Conservation (phyloP, 2,329 filamentous ascomycete species). For the Nectriaceae sp. region DNA sequence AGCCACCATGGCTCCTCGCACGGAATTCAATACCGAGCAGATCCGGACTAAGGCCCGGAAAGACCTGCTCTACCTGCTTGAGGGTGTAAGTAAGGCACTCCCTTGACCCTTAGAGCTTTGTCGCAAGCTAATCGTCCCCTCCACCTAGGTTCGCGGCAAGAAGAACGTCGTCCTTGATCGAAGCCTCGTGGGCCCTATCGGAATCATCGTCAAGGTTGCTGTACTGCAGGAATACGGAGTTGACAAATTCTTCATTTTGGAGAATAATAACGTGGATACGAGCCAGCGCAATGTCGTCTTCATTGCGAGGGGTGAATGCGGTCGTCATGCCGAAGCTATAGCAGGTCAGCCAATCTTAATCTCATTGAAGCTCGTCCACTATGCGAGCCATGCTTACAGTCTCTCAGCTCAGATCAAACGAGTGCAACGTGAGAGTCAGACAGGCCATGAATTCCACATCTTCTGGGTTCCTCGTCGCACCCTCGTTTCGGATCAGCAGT, state of each 20-base stretch:
- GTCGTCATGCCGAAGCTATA: constrained; percentile 79
- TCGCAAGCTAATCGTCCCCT: constrained; percentile 10
- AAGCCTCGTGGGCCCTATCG: constrained; percentile 84
- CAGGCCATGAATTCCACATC: constrained; percentile 93
- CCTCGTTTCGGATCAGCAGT: constrained; percentile 83
- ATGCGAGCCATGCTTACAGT: constrained; percentile 33
- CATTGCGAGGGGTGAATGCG: constrained; percentile 86
- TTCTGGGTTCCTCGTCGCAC: constrained; percentile 96
- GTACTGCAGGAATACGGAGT: constrained; percentile 96
- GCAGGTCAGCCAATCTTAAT: constrained; percentile 68
- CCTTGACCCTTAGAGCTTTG: constrained; percentile 23
- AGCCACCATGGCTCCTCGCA: constrained; percentile 68
- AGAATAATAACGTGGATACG: constrained; percentile 93
- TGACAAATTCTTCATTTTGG: constrained; percentile 94
- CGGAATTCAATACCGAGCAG: constrained; percentile 72
- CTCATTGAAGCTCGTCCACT: not conserved
- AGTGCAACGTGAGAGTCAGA: constrained; percentile 82
- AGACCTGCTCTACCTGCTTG: constrained; percentile 86
- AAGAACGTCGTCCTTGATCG: constrained; percentile 97
- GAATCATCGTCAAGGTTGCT: constrained; percentile 91
- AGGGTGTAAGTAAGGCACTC: constrained; percentile 74
- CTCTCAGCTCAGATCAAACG: constrained; percentile 83
- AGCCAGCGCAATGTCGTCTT: constrained; percentile 96
- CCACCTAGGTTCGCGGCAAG: constrained; percentile 87
- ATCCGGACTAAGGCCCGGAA: constrained; percentile 82